Percentiles rank a stretch among this genome's conserved stretches.
Conservation (phyloP, 257 asterid species). For the Eucommia ulmoides region DNA sequence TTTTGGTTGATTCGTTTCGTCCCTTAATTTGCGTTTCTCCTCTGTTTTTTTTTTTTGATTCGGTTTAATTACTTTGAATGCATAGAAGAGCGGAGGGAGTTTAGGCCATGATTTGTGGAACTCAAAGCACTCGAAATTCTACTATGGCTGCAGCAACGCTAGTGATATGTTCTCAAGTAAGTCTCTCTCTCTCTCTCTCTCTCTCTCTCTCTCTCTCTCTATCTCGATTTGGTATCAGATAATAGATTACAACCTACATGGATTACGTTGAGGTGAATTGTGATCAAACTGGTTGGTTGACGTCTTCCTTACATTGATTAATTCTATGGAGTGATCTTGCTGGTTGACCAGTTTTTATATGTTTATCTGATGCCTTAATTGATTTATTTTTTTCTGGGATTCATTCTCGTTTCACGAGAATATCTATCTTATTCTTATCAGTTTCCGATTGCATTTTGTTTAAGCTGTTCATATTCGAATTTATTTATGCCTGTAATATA, state of each 20-base stretch:
- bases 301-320: too few species aligned
- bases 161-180: conserved; percentile 23
- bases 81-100: conserved; percentile 39
- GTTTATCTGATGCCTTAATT: background rate
- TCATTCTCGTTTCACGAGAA: background rate
- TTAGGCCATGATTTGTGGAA: conserved; percentile 36
- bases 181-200: conserved; percentile 7
- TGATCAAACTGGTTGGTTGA: too few species aligned
- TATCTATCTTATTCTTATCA: background rate
- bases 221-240: too few species aligned
- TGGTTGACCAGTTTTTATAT: too few species aligned
- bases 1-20: background rate
- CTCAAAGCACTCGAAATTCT: conserved; percentile 34
- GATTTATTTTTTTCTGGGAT: background rate
- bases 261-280: too few species aligned
- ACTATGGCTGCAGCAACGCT: conserved; percentile 51
- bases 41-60: background rate
- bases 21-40: background rate
- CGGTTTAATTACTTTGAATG: conserved; percentile 3
- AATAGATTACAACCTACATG: too few species aligned
- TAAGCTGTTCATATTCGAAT: background rate
- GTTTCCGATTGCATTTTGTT: background rate
- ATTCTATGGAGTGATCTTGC: too few species aligned
- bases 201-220: background rate
- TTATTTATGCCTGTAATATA: background rate